A percentile compares a stretch with the other conserved stretches of the same genome.
phyloP scores from a whole-genome alignment of 129 eudicot genomes.

The Escallonia rubra region DNA sequence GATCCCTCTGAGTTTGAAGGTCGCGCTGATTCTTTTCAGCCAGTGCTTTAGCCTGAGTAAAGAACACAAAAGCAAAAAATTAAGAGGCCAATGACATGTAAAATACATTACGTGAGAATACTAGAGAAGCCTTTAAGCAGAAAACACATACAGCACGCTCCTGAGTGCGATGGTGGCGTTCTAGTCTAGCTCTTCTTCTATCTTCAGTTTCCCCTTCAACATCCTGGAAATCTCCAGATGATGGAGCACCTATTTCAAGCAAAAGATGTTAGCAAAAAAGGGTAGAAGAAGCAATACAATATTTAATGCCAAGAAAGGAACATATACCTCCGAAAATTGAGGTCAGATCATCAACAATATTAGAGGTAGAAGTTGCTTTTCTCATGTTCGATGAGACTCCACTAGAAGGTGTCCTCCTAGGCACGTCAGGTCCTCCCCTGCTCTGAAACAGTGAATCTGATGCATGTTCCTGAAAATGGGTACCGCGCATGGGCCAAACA shows the following conservation, averaged over 20 bases:
- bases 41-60: slow-evolving; percentile 79
- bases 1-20: slow-evolving; percentile 81
- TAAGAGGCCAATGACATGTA: not conserved
- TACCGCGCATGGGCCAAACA: slow-evolving; percentile 7
- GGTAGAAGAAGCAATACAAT: slow-evolving; percentile 7
- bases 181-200: slow-evolving; percentile 91
- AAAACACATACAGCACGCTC: slow-evolving; percentile 87
- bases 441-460: slow-evolving; percentile 52
- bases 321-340: slow-evolving; percentile 86
- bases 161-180: slow-evolving; percentile 97
- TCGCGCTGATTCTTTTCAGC: slow-evolving; percentile 94
- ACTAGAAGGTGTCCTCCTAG: slow-evolving; percentile 44
- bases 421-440: slow-evolving; percentile 57
- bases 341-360: slow-evolving; percentile 86
- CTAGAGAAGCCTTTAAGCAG: not conserved
- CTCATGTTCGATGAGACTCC: slow-evolving; percentile 64
- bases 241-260: slow-evolving; percentile 47
- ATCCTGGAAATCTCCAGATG: slow-evolving; percentile 77
- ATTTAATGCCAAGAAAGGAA: not conserved
- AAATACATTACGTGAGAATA: too few species aligned
- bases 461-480: slow-evolving; percentile 40
- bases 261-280: slow-evolving; percentile 18
- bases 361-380: slow-evolving; percentile 83
- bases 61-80: slow-evolving; percentile 8
- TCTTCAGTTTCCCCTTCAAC: slow-evolving; percentile 98